Conservation (phyloP, 2,329 filamentous ascomycete species). For the Aureobasidium sp. region DNA sequence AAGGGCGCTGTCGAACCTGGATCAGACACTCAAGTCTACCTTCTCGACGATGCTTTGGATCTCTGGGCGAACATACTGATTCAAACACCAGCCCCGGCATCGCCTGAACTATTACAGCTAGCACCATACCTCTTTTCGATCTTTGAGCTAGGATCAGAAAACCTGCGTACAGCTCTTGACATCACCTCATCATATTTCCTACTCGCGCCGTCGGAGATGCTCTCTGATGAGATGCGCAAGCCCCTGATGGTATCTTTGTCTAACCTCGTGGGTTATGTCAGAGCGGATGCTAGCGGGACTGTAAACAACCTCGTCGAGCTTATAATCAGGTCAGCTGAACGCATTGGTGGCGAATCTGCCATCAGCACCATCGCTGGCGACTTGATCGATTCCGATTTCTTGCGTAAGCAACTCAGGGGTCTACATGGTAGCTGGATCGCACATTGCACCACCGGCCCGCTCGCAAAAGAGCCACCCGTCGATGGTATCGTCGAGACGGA, state of each 20-base stretch:
- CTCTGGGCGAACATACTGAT: constrained; percentile 73
- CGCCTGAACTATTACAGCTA: constrained; percentile 34
- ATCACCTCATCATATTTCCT: constrained; percentile 42
- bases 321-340: constrained; percentile 41
- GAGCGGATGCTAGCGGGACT: constrained; percentile 38
- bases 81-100: constrained; percentile 41
- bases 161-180: constrained; percentile 38
- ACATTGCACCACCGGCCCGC: constrained; percentile 74
- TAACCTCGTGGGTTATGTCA: constrained; percentile 35
- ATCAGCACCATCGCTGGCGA: constrained; percentile 42
- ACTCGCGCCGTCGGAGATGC: constrained; percentile 37
- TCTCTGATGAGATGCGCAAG: constrained; percentile 33
- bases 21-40: constrained; percentile 65
- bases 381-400: constrained; percentile 49
- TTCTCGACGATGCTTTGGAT: constrained; percentile 86
- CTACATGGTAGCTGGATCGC: constrained; percentile 49
- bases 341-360: constrained; percentile 42
- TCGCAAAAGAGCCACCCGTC: constrained; percentile 58
- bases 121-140: constrained; percentile 37
- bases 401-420: constrained; percentile 43
- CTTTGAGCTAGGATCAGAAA: constrained; percentile 41
- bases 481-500: constrained; percentile 71
- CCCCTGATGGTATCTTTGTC: constrained; percentile 31
- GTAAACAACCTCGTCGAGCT: constrained; percentile 39
- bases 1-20: constrained; percentile 67